A percentile compares a stretch with the other conserved stretches of the same genome.
phyloP scores from a whole-genome alignment of 2,329 filamentous ascomycete genomes.

The Lachnellula willkommii region DNA sequence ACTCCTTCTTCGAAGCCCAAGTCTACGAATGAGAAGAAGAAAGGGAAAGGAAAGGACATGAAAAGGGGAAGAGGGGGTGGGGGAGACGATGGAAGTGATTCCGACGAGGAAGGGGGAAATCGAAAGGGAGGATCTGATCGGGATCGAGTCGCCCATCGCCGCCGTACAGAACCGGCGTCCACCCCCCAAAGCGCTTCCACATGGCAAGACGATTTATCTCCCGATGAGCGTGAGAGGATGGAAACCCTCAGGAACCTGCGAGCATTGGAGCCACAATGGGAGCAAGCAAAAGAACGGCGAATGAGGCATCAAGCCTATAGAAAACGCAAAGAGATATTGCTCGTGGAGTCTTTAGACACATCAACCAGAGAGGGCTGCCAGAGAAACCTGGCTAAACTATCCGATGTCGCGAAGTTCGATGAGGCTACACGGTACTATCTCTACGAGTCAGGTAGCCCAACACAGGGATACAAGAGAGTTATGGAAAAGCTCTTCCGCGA shows the following conservation, averaged over 20 bases:
- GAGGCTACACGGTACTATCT: not conserved
- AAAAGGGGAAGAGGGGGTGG: not conserved
- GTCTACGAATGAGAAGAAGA: not conserved
- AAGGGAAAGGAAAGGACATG: not conserved
- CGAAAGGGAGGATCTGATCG: not conserved
- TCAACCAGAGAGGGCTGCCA: not conserved
- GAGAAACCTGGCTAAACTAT: not conserved
- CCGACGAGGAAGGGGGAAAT: slow-evolving; percentile 1
- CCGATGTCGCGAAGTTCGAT: not conserved
- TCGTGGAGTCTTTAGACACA: not conserved
- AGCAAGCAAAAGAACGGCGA: not conserved
- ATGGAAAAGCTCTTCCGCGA: not conserved
- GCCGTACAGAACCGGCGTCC: not conserved
- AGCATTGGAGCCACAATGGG: not conserved
- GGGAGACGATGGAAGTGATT: not conserved
- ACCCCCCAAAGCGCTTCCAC: not conserved
- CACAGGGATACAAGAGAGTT: not conserved
- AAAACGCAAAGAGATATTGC: not conserved
- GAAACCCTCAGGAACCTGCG: not conserved
- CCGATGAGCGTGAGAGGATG: not conserved
- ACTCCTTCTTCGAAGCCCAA: not conserved
- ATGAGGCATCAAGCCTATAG: not conserved
- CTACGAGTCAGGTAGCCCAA: not conserved
- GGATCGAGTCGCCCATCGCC: not conserved
- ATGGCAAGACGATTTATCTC: not conserved